Base-by-base conservation (phyloP, 257 asterid genomes). In the Ajuga chamaepitys region DNA sequence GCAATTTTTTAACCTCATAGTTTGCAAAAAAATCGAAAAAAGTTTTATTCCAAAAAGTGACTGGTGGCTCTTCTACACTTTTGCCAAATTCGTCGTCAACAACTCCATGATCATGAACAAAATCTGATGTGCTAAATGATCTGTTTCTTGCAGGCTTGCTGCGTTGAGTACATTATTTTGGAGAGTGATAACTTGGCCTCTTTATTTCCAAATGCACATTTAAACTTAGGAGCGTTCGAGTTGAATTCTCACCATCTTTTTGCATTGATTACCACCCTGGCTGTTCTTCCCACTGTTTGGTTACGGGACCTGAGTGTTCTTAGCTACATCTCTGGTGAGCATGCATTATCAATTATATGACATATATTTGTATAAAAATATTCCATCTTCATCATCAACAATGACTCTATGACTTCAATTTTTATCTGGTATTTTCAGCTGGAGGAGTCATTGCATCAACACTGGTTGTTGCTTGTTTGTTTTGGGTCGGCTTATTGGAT, bases 361-460 rank as follows among this genome's bases (percentile, higher is more conserved):
- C 22, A 14, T 13, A 17, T 30, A 51, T 10, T 64, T 35, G 12
- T 28, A 4, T 20, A 44, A 12, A 47, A 12, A 21, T 11, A 35
- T 26, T 32, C 18, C 47, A 16, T 30, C n/a, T n/a, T n/a, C 22
- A 21, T 42, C 44, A 2, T 2, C 14, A 17, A 46, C 26, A 32
- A 1, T 47, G 11, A 5, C 17, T 56, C 10, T 14, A 40, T 21
- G n/a, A n/a, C n/a, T n/a, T n/a, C n/a, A n/a, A 4, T 70, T 47
- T 64, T 62, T 35, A 44, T 52, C 53, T 41, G 21, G 32, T 6
- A 47, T 50, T 69, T 71, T 60, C 83, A 94, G 98, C 89, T 62
- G 99, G 99, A 50, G 99, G 99, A 62, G 99, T 90, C 41, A 24
- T 94, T 52, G 98, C 99, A 24, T 90, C 99, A 11, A 62, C 81